Evolutionary conservation across 345 rosid genomes (phyloP).

Genomic region (Eucalyptus lansdowneana): DNA sequence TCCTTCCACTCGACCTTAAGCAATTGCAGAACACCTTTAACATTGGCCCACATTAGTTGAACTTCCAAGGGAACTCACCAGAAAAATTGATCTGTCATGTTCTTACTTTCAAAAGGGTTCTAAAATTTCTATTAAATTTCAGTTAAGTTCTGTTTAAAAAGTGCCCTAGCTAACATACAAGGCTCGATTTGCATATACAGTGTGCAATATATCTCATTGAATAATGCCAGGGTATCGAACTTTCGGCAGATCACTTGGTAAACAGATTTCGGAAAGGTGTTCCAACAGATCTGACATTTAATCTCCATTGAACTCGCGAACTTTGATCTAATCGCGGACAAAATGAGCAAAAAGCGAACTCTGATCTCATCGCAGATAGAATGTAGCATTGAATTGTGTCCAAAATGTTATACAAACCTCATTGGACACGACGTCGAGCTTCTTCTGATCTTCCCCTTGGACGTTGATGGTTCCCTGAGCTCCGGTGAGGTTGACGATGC

Average conservation of each 20-base stretch:
- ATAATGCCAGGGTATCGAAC: neutral
- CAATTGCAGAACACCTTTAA: constrained; percentile 21
- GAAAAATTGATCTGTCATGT: neutral
- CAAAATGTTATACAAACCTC: neutral
- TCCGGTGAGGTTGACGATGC: constrained; percentile 20
- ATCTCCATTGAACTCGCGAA: neutral
- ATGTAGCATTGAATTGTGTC: neutral
- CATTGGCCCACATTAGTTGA: neutral
- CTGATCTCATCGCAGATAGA: neutral
- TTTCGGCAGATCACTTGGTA: neutral
- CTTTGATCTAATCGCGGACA: neutral
- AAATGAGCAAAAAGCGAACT: neutral
- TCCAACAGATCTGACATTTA: neutral
- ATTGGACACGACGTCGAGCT: constrained; percentile 31
- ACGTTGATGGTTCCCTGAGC: constrained; percentile 24
- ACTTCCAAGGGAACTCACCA: too few species aligned
- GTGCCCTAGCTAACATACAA: neutral
- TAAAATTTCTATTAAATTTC: neutral
- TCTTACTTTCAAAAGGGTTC: neutral
- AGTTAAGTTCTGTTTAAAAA: neutral
- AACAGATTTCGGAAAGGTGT: neutral
- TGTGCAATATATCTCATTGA: neutral
- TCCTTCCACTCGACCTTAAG: constrained; percentile 21
- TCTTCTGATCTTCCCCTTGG: constrained; percentile 31
- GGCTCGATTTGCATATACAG: neutral